Evolutionary conservation across 495 filamentous ascomycete genomes (phyloP), one percentile per base, ranked within the genome.

Genomic region (Penicillium macrosclerotiorum): DNA sequence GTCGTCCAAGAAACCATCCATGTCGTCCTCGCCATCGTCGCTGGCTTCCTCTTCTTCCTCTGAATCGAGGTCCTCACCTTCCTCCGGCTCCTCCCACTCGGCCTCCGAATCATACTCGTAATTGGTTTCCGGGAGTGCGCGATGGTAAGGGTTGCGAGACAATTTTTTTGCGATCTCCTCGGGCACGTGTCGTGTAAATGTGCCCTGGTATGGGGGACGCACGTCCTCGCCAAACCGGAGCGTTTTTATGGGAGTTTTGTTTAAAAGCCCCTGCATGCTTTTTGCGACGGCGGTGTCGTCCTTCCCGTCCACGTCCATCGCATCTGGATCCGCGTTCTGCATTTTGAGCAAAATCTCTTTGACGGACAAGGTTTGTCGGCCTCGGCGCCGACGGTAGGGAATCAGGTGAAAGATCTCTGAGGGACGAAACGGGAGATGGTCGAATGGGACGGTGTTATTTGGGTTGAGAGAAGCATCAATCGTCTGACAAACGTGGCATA

Each of bases 51-150:
- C 92, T 32, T 94, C 90, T 16, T 87, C 86, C 42, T 91, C 85
- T 0, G 82, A 86, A 44, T 81, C 80, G 4, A 88, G 63, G 32
- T 90, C 84, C 54, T 90, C 88, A 37, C 84, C 89, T 57, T 93
- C 89, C 39, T 87, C 86, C 2, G 82, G 80, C 54, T 85, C 83
- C 51, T 89, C 85, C 89, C 93, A 98, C 66, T 96, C 94, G 0
- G 86, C 91, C 62, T 99, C 93, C 0, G 91, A 96, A 57, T 97
- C 93, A 55, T 96, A 96, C 49, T 93, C 90, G 62, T 99, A 97
- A 57, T 94, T 74, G n/a, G 82, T 75, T 3, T 85, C 75, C 3
- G 86, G 82, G 5, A 93, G 52, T 7, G 59, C 66, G 31, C 77
- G 79, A 22, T 73, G 60, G 39, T 82, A 81, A 0, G 93, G 90